Conservation (phyloP, 306 rosid species). For the Herpetospermum pedunculosum region DNA sequence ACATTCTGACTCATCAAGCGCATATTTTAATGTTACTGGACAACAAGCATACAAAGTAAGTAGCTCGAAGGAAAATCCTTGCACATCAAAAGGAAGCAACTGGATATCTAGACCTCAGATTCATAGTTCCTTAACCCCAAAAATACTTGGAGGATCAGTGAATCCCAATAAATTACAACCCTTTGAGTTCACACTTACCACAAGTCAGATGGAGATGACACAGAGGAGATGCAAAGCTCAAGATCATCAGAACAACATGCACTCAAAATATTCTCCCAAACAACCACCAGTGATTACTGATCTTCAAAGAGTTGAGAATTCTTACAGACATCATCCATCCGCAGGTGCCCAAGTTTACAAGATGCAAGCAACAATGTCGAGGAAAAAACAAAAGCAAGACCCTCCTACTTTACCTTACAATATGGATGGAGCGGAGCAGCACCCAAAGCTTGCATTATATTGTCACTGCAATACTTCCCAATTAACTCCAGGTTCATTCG, state of each 20-base stretch:
- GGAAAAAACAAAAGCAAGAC: constrained; percentile 30
- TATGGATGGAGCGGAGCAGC: constrained; percentile 17
- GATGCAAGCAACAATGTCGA: constrained; percentile 17
- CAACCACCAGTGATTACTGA: constrained; percentile 10
- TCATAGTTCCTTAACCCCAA: background rate
- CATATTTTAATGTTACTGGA: background rate
- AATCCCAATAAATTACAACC: constrained; percentile 8
- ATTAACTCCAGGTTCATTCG: constrained; percentile 16
- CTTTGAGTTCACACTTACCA: constrained; percentile 6
- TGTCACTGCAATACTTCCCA: constrained; percentile 17
- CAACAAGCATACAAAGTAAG: background rate
- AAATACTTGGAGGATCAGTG: background rate
- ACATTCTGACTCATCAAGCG: background rate
- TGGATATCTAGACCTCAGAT: background rate
- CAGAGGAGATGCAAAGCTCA: constrained; percentile 36
- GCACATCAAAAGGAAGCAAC: background rate
- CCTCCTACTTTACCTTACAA: constrained; percentile 17
- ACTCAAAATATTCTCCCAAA: constrained; percentile 13
- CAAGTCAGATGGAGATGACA: constrained; percentile 11
- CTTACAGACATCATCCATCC: constrained; percentile 24
- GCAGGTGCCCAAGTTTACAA: constrained; percentile 25
- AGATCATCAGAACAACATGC: constrained; percentile 14
- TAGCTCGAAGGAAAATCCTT: background rate
- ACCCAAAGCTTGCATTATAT: constrained; percentile 16
- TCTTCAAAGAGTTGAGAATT: constrained; percentile 19